Conservation (phyloP, 1,139 yeast genomes). For the Protomyces pachydermus region DNA sequence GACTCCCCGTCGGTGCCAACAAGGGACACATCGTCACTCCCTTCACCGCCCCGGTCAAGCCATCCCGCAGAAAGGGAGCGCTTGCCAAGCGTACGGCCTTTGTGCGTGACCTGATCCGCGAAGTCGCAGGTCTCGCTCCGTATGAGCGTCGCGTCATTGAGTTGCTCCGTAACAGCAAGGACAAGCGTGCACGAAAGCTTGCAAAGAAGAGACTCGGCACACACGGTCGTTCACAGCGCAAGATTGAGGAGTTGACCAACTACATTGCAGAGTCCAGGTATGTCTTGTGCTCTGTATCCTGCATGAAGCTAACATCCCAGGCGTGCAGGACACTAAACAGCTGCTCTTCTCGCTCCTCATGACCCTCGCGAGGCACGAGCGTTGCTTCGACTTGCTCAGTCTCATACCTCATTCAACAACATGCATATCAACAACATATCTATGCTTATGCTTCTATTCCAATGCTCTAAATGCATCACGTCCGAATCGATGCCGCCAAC, state of each 20-base stretch:
- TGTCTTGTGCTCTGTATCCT: conserved; percentile 41
- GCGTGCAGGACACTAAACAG: neutral
- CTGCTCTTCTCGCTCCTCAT: neutral
- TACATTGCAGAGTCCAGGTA: conserved; percentile 82
- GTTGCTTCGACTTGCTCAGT: neutral
- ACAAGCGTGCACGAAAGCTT: conserved; percentile 99
- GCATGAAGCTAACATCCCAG: neutral
- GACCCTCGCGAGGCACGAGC: neutral
- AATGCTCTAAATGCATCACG: conserved; percentile 21
- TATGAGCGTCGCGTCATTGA: conserved; percentile 99
- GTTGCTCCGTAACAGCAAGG: conserved; percentile 99
- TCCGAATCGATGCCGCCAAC: conserved; percentile 14
- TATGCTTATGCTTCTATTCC: neutral
- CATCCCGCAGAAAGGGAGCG: conserved; percentile 96
- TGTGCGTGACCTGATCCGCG: conserved; percentile 92
- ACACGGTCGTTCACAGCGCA: conserved; percentile 98
- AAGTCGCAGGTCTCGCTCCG: conserved; percentile 98
- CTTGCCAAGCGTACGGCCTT: conserved; percentile 91
- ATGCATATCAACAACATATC: neutral
- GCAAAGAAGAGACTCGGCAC: conserved; percentile 99
- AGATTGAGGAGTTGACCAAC: conserved; percentile 97
- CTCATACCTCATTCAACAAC: neutral
- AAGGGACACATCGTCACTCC: conserved; percentile 66
- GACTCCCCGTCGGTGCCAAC: conserved; percentile 7
- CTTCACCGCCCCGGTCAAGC: conserved; percentile 88